These are phyloP conservation scores for Phytomonas sp. DNA, from an alignment of 208 protist species.

Conservation along the genomic window DNA sequence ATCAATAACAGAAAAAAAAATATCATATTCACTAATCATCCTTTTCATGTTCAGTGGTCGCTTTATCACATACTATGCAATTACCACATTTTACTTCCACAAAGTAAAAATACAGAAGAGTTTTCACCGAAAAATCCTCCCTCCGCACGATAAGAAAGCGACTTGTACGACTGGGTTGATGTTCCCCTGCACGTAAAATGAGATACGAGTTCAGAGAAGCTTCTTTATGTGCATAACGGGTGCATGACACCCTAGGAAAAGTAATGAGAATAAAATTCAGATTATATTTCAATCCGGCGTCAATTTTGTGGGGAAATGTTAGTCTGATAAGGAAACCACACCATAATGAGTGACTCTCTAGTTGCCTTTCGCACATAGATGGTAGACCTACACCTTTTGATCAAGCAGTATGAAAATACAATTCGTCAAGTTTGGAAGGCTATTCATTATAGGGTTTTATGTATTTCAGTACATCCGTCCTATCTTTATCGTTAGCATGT, in stretches of 20 bases:
- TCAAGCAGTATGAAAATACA: constrained; percentile 54
- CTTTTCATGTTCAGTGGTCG: not conserved
- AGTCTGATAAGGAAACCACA: not conserved
- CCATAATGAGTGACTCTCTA: not conserved
- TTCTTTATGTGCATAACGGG: constrained; percentile 14
- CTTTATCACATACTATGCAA: not conserved
- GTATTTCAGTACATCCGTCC: constrained; percentile 75
- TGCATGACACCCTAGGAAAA: not conserved
- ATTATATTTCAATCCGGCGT: not conserved
- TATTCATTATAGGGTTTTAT: constrained; percentile 87
- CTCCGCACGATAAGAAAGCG: not conserved
- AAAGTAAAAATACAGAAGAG: not conserved
- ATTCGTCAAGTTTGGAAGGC: constrained; percentile 65
- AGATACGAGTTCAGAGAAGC: constrained; percentile 61
- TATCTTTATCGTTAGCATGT: constrained; percentile 84
- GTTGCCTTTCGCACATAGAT: constrained; percentile 41
- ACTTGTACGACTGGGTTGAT: not conserved
- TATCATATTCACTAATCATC: not conserved
- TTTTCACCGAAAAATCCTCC: not conserved
- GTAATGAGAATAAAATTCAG: not conserved
- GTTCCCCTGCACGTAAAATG: constrained; percentile 40
- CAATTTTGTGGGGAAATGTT: not conserved
- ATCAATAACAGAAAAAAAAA: constrained; percentile 7
- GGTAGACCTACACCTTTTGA: constrained; percentile 64
- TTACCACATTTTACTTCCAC: not conserved